Evolutionary conservation across 371 early-diverging fungal genomes (phyloP).

Genomic region (Actinomucor elegans): DNA sequence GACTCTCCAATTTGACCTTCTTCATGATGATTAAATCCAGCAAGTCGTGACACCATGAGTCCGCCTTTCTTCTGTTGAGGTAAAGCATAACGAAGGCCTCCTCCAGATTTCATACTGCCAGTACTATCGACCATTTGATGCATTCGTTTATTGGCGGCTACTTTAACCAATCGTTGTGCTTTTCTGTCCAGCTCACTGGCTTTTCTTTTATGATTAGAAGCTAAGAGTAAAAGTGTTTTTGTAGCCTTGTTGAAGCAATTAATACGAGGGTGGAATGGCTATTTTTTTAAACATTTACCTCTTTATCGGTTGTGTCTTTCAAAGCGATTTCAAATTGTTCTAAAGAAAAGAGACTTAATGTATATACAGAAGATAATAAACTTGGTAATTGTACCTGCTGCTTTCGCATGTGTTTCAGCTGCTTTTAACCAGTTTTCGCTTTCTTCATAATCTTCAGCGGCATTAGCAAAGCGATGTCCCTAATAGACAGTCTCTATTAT

Average conservation of each 20-base stretch:
- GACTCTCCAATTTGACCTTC: constrained; percentile 19
- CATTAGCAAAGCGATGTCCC: constrained; percentile 54
- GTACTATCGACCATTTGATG: constrained; percentile 3
- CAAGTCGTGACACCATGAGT: constrained; percentile 11
- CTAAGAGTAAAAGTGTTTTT: constrained; percentile 14
- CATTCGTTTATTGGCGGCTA: constrained; percentile 5
- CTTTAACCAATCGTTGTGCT: constrained; percentile 11
- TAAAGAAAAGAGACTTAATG: neutral
- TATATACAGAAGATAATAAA: neutral
- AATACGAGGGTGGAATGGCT: no score
- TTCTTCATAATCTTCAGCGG: constrained; percentile 55
- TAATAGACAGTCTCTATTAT: constrained; percentile 11
- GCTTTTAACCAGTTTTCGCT: constrained; percentile 50
- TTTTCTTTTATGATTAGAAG: constrained; percentile 19
- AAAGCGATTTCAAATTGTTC: constrained; percentile 24
- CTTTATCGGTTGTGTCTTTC: constrained; percentile 16
- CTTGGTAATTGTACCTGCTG: constrained; percentile 29
- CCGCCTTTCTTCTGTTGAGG: neutral
- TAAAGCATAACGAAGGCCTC: constrained; percentile 14
- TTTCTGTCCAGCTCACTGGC: constrained; percentile 17
- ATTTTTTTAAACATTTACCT: constrained; percentile 12
- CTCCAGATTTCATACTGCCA: neutral
- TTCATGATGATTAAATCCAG: constrained; percentile 5
- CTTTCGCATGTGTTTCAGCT: constrained; percentile 44
- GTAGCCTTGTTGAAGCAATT: constrained; percentile 19